phyloP scores from a whole-genome alignment of 371 early-diverging fungal genomes.

The Rhizopus microsporus region DNA sequence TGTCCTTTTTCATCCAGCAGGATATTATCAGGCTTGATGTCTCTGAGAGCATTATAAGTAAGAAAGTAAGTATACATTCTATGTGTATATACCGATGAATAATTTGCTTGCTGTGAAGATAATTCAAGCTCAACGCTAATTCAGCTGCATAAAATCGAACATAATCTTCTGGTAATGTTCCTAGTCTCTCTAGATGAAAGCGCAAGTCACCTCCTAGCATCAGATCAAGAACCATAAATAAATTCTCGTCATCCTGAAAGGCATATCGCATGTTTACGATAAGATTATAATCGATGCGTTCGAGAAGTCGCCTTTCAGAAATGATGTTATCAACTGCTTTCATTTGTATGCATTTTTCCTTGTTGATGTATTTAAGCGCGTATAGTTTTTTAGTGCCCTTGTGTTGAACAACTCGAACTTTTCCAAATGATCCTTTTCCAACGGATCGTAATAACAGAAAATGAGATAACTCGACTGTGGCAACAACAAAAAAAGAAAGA shows the following conservation, averaged over 20 bases:
- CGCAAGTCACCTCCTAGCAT: constrained; percentile 91
- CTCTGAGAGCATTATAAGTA: constrained; percentile 41
- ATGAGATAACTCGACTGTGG: constrained; percentile 56
- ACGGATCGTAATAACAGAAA: constrained; percentile 69
- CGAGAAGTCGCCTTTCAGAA: constrained; percentile 56
- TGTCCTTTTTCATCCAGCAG: constrained; percentile 85
- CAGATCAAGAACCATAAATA: constrained; percentile 81
- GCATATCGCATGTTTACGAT: constrained; percentile 77
- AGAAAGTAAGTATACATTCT: background rate
- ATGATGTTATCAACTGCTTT: constrained; percentile 59
- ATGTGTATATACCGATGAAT: constrained; percentile 43
- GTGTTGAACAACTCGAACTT: constrained; percentile 87
- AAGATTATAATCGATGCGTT: constrained; percentile 51
- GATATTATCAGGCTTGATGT: constrained; percentile 93
- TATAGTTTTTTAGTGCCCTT: constrained; percentile 61
- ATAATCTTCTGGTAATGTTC: constrained; percentile 66
- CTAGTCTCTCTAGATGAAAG: constrained; percentile 69
- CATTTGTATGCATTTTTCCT: constrained; percentile 59
- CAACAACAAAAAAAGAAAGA: background rate
- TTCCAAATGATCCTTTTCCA: constrained; percentile 79
- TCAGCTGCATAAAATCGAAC: constrained; percentile 83
- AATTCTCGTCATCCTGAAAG: constrained; percentile 81
- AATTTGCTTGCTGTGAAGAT: constrained; percentile 66
- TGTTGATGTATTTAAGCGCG: constrained; percentile 68
- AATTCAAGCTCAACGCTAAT: constrained; percentile 63